These are phyloP conservation scores for Aureobasidium sp. DNA, from an alignment of 2,329 filamentous ascomycete genomes.

Conservation along the genomic window DNA sequence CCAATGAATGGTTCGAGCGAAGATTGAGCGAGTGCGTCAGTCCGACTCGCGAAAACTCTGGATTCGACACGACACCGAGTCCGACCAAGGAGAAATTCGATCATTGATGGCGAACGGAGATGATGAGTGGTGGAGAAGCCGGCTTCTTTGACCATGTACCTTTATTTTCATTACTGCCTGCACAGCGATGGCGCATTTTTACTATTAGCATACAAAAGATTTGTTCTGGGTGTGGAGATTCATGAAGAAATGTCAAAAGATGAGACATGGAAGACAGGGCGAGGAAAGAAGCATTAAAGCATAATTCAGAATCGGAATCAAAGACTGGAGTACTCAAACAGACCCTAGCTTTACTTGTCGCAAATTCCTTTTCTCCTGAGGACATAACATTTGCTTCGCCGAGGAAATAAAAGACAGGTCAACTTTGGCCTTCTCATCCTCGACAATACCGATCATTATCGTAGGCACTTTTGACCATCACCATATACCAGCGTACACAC, in stretches of 20 bases:
- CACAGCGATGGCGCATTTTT: conserved; percentile 6
- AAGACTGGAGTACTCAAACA: too few species aligned
- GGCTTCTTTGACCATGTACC: not conserved
- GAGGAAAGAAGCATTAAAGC: not conserved
- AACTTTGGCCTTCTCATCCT: too few species aligned
- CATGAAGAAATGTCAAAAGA: not conserved
- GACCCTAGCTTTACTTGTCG: too few species aligned
- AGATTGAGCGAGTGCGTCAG: conserved; percentile 20
- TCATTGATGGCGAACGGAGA: not conserved
- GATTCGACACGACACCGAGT: not conserved
- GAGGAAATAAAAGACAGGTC: too few species aligned
- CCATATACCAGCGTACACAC: too few species aligned
- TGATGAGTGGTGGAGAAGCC: not conserved
- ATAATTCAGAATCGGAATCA: too few species aligned
- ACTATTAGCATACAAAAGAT: not conserved
- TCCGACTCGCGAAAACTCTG: not conserved
- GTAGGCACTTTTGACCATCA: too few species aligned
- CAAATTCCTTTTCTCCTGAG: too few species aligned
- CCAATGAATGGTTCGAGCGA: conserved; percentile 27
- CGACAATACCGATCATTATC: too few species aligned
- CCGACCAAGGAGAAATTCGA: not conserved
- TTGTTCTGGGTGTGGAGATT: not conserved
- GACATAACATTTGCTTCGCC: too few species aligned
- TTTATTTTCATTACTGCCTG: not conserved
- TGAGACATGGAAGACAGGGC: not conserved